phyloP scores from a whole-genome alignment of 148 eudicot species.

The Dysphania ambrosioides region DNA sequence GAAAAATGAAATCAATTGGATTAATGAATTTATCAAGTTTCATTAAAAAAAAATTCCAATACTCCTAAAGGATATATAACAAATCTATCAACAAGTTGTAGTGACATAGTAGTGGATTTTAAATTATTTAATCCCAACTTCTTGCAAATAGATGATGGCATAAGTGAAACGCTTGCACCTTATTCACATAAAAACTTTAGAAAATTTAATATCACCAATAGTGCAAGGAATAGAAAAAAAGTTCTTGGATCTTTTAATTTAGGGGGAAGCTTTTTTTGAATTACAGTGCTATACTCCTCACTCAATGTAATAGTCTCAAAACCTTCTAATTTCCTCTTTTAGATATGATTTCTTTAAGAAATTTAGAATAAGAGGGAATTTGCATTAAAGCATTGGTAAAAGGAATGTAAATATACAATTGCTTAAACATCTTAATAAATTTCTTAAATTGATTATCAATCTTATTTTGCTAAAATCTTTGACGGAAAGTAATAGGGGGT shows the following conservation, averaged over 20 bases:
- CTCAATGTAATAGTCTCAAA: too few species aligned
- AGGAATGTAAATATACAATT: neutral
- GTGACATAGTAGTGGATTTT: neutral
- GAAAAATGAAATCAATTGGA: too few species aligned
- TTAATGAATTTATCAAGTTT: too few species aligned
- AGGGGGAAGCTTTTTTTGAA: too few species aligned
- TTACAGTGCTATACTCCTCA: too few species aligned
- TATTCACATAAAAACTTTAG: neutral
- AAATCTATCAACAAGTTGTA: neutral
- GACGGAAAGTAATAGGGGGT: too few species aligned
- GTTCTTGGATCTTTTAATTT: too few species aligned
- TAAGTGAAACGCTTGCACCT: constrained; percentile 5
- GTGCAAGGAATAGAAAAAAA: too few species aligned
- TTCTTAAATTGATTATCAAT: neutral
- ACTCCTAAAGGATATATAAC: too few species aligned
- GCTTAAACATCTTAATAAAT: neutral
- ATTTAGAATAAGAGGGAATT: neutral
- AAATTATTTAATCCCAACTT: neutral
- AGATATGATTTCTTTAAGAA: neutral
- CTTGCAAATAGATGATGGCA: neutral
- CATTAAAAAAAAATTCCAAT: too few species aligned
- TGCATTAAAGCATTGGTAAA: neutral
- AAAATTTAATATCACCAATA: too few species aligned
- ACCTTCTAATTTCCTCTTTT: neutral
- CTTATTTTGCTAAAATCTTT: too few species aligned